Conservation (phyloP, 2,329 filamentous ascomycete genomes). For the Harringtonia aguacate region DNA sequence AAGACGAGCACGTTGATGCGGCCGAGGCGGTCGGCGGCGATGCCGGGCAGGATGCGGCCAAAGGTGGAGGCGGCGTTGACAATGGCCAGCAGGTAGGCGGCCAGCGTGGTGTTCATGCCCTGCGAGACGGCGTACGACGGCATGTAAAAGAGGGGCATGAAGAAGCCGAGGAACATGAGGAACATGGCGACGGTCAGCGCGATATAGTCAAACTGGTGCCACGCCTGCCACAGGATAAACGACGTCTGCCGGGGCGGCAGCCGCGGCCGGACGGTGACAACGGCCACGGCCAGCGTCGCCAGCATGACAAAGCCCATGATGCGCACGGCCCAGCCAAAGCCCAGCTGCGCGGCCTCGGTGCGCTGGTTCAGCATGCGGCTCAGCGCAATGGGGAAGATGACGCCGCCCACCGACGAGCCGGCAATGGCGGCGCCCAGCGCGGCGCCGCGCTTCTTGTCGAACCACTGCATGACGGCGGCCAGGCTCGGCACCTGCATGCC, state of each 20-base stretch:
- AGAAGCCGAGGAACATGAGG: conserved; percentile 26
- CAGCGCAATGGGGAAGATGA: conserved; percentile 40
- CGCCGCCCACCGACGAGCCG: conserved; percentile 30
- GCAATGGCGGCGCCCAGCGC: conserved; percentile 26
- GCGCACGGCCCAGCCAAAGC: conserved; percentile 23
- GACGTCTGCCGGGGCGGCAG: conserved; percentile 25
- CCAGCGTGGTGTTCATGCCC: conserved; percentile 31
- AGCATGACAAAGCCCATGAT: conserved; percentile 32
- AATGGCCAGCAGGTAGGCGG: conserved; percentile 53
- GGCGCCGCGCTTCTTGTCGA: conserved; percentile 23
- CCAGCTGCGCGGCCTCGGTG: conserved; percentile 6
- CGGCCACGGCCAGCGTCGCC: conserved; percentile 21
- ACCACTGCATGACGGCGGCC: conserved; percentile 25
- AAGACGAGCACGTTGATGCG: conserved; percentile 30
- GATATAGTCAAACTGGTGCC: conserved; percentile 42
- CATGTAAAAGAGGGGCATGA: conserved; percentile 43
- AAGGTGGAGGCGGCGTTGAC: conserved; percentile 46
- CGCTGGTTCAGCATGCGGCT: conserved; percentile 39
- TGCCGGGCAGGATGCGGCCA: conserved; percentile 40
- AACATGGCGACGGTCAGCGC: conserved; percentile 18
- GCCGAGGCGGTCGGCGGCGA: conserved; percentile 39
- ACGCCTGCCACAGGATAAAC: conserved; percentile 28
- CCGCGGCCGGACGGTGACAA: conserved; percentile 30
- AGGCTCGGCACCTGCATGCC: conserved; percentile 25
- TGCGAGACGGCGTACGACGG: conserved; percentile 40